phyloP scores from a whole-genome alignment of 306 rosid genomes.

The Quercus cerris region DNA sequence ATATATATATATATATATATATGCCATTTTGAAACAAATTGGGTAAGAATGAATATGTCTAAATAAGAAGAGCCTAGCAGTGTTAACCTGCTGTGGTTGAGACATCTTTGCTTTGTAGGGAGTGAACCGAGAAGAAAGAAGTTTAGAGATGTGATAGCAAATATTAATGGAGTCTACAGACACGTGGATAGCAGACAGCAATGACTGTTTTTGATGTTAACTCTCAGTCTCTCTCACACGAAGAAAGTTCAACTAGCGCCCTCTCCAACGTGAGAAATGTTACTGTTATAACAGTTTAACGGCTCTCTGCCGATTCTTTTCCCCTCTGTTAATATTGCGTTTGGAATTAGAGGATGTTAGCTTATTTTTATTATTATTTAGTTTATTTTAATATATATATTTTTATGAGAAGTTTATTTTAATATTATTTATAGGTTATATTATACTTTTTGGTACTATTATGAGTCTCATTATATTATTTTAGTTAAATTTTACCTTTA shows the following conservation, averaged over 20 bases:
- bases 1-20: no score
- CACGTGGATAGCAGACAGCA: not conserved
- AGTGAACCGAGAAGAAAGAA: not conserved
- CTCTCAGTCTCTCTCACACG: not conserved
- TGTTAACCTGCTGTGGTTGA: not conserved
- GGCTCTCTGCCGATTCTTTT: no score
- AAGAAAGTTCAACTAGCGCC: no score
- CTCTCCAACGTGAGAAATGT: not conserved
- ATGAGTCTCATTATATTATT: accelerated
- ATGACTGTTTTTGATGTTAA: not conserved
- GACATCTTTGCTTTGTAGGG: not conserved
- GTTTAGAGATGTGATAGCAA: not conserved
- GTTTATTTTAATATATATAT: no score
- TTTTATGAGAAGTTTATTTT: no score
- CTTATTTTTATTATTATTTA: no score
- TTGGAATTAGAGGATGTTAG: accelerated
- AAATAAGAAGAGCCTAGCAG: not conserved
- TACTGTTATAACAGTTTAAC: not conserved
- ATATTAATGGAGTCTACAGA: no score
- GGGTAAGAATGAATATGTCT: not conserved
- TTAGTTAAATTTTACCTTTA: no score
- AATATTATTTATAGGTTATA: accelerated
- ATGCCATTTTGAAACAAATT: not conserved
- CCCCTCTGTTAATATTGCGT: no score
- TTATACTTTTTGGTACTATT: accelerated